phyloP scores from a whole-genome alignment of 768 basidiomycete genomes.

The Boletus tylopilopsis region DNA sequence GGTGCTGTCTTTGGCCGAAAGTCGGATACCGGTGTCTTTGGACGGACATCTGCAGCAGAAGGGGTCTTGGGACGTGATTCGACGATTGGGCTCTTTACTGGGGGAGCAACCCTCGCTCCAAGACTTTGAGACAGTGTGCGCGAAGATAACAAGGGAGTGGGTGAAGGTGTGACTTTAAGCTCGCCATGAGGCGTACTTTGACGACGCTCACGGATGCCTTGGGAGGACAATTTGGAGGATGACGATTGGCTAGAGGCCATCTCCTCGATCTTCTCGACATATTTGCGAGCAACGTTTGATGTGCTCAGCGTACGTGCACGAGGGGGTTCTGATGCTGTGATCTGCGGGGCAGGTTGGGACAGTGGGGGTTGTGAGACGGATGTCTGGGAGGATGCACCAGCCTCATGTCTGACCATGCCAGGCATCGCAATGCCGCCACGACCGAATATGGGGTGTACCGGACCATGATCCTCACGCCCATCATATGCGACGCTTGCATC shows the following conservation, averaged over 20 bases:
- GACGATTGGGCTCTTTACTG: slow-evolving; percentile 8
- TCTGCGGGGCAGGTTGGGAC: slow-evolving; percentile 5
- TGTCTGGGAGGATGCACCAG: neutral
- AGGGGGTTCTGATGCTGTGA: slow-evolving; percentile 9
- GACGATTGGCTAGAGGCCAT: slow-evolving; percentile 30
- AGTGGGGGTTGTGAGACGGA: slow-evolving; percentile 1
- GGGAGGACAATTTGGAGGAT: slow-evolving; percentile 24
- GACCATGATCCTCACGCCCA: slow-evolving; percentile 47
- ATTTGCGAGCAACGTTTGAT: slow-evolving; percentile 31
- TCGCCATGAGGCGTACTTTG: slow-evolving; percentile 44
- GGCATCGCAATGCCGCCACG: slow-evolving; percentile 74
- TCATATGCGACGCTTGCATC: slow-evolving; percentile 67
- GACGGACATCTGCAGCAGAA: slow-evolving; percentile 14
- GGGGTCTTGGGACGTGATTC: slow-evolving; percentile 24
- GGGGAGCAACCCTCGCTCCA: slow-evolving; percentile 5
- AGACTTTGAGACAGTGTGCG: slow-evolving; percentile 21
- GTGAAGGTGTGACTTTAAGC: slow-evolving; percentile 7
- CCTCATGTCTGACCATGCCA: slow-evolving; percentile 46
- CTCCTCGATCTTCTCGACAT: slow-evolving; percentile 39
- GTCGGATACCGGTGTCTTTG: slow-evolving; percentile 23
- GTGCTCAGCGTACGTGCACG: slow-evolving; percentile 34
- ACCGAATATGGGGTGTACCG: slow-evolving; percentile 75
- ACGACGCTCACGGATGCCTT: slow-evolving; percentile 44
- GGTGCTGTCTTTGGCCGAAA: slow-evolving; percentile 10
- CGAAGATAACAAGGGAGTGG: slow-evolving; percentile 15